Percentiles rank a stretch among this genome's conserved stretches.
Evolutionary conservation across 345 rosid genomes (phyloP).

Genomic region (Euphorbia tirucalli): DNA sequence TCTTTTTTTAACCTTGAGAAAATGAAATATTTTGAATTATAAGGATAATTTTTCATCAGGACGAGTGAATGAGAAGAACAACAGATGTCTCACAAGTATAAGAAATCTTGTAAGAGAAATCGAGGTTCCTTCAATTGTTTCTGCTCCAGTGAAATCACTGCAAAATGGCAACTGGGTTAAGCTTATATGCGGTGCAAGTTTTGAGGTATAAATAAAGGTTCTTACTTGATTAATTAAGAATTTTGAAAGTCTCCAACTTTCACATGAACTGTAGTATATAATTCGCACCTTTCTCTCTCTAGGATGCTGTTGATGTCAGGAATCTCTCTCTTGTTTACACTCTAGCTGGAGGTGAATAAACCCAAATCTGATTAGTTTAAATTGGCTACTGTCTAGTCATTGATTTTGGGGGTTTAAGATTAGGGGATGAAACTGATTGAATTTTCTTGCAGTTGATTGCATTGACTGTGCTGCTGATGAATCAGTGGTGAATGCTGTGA

Average conservation of each 20-base stretch:
- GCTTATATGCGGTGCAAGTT: constrained; percentile 70
- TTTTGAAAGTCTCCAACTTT: too few relatives aligned
- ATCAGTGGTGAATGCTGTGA: constrained; percentile 56
- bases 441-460: constrained; percentile 48
- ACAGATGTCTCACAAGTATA: constrained; percentile 27
- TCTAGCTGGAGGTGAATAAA: constrained; percentile 51
- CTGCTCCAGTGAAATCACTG: constrained; percentile 49
- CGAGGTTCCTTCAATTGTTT: constrained; percentile 35
- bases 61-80: constrained; percentile 17
- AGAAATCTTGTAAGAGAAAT: constrained; percentile 32
- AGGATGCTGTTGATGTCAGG: constrained; percentile 62
- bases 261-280: neutral
- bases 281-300: constrained; percentile 1
- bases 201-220: constrained; percentile 42
- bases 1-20: too few relatives aligned
- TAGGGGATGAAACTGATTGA: constrained; percentile 15
- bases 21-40: neutral
- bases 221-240: neutral
- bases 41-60: constrained; percentile 12
- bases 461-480: constrained; percentile 68
- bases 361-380: neutral
- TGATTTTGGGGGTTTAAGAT: constrained; percentile 2
- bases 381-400: neutral
- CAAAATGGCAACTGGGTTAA: constrained; percentile 60
- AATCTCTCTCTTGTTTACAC: constrained; percentile 65